These are phyloP conservation scores for Solanum hybrid DNA, from an alignment of 305 asterid genomes.

Conservation along the genomic window DNA sequence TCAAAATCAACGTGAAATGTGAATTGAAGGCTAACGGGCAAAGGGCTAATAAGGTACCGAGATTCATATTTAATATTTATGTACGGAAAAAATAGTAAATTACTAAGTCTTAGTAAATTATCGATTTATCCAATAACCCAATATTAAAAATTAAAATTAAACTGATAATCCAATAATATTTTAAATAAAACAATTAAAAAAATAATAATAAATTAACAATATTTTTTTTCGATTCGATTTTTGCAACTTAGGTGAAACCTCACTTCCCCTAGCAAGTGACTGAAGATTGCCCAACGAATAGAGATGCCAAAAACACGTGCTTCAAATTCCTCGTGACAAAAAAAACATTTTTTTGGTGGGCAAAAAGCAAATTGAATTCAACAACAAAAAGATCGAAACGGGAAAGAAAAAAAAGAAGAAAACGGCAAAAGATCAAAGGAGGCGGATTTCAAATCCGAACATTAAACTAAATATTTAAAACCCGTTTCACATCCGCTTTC, in stretches of 20 bases:
- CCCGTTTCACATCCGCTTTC: conserved; percentile 46
- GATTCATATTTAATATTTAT: too few relatives aligned
- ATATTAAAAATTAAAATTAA: too few relatives aligned
- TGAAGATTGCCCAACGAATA: not conserved
- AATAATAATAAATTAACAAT: too few relatives aligned
- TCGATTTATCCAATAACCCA: not conserved
- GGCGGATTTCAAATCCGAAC: conserved; percentile 33
- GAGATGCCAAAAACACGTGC: not conserved
- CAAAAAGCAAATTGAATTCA: not conserved
- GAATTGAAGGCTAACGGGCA: not conserved
- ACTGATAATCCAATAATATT: not conserved
- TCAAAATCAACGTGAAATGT: not conserved
- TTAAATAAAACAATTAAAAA: too few relatives aligned
- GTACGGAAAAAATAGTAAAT: not conserved
- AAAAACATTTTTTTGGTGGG: not conserved
- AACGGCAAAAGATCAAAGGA: not conserved
- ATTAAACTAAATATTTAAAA: conserved; percentile 10
- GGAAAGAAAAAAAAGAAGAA: not conserved
- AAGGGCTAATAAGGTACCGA: not conserved
- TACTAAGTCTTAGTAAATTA: not conserved
- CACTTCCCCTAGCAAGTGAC: not conserved
- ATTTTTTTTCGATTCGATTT: too few relatives aligned
- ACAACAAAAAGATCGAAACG: not conserved
- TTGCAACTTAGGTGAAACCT: not conserved
- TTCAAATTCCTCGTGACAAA: not conserved